Evolutionary conservation across 1,284 basidiomycete genomes (phyloP).

Genomic region (Pisolithus thermaeus): DNA sequence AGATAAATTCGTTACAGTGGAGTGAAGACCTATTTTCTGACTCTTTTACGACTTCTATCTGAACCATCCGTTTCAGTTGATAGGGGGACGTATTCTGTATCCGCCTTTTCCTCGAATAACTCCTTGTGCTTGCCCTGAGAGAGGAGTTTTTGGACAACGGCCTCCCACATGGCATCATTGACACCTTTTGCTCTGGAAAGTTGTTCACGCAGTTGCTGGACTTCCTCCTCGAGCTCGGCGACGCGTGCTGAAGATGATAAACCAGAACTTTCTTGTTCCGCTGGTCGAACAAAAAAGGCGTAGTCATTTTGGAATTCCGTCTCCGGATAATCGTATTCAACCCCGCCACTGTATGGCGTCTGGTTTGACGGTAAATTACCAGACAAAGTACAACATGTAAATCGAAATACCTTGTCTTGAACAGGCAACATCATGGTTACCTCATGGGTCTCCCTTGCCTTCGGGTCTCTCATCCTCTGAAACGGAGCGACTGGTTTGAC

Average conservation of each 20-base stretch:
- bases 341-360: conserved; percentile 13
- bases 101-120: background rate
- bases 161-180: conserved; percentile 89
- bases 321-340: conserved; percentile 35
- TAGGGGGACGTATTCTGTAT: background rate
- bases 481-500: conserved; percentile 63
- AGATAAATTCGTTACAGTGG: too few relatives aligned
- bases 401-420: conserved; percentile 31
- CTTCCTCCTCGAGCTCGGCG: conserved; percentile 67
- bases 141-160: conserved; percentile 59
- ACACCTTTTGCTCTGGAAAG: conserved; percentile 77
- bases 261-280: conserved; percentile 28
- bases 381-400: background rate
- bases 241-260: conserved; percentile 49
- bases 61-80: background rate
- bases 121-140: conserved; percentile 27
- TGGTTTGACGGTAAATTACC: conserved; percentile 2
- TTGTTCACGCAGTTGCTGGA: conserved; percentile 57
- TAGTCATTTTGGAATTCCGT: conserved; percentile 59
- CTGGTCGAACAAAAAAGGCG: conserved; percentile 49
- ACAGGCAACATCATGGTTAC: conserved; percentile 54
- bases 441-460: conserved; percentile 62
- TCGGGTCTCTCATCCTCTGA: conserved; percentile 64
- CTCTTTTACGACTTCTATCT: conserved; percentile 3
- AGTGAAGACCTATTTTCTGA: background rate